Base-by-base conservation (phyloP, 768 basidiomycete species). In the Kwoniella heveanensis region DNA sequence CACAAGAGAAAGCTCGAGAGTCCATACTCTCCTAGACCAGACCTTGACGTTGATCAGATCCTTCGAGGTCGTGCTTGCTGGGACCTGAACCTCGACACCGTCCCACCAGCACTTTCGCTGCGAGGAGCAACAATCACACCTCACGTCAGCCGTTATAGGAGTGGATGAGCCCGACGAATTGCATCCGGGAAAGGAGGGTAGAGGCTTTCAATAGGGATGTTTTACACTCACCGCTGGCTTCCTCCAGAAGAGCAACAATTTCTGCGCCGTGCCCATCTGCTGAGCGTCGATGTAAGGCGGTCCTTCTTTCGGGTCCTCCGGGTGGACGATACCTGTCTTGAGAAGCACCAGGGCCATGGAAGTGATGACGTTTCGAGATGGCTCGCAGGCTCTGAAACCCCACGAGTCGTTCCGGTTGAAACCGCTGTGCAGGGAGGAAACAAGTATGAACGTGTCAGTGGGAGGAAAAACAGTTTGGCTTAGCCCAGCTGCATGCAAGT, bases 31-130 rank as follows among this genome's bases (percentile, higher is more conserved):
- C 62, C 96, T 86, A 21, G 95, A 93, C 95, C 96, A 98, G 50
- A 99, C 84, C 81, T 97, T 97, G 70, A 94, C 85, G 10, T 80
- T 82, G 71, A 85, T 83, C 9, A 84, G 82, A 25, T 76, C 68
- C 54, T 85, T 81, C 0, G 69, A 60, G 37, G 84, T 84, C 3
- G 82, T 86, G 1, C 83, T 77, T 3, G 84, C 83, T 8, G 89
- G 86, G 47, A 97, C 77, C 57, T 96, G 90, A 21, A 95, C 87
- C 68, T 95, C 92, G 39, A 93, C 84, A 12, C 95, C 95, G 72
- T 99, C 96, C 96, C 96, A 99, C 96, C 96, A 99, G 81, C 95
- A 98, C 83, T 99, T 98, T 46, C 96, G 85, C 94, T 97, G 68
- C n/a, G n/a, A 22, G 17, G 6, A 22, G n/a, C n/a, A 47, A 19